phyloP scores from a whole-genome alignment of 208 protist species.

The Leishmania guyanensis region DNA sequence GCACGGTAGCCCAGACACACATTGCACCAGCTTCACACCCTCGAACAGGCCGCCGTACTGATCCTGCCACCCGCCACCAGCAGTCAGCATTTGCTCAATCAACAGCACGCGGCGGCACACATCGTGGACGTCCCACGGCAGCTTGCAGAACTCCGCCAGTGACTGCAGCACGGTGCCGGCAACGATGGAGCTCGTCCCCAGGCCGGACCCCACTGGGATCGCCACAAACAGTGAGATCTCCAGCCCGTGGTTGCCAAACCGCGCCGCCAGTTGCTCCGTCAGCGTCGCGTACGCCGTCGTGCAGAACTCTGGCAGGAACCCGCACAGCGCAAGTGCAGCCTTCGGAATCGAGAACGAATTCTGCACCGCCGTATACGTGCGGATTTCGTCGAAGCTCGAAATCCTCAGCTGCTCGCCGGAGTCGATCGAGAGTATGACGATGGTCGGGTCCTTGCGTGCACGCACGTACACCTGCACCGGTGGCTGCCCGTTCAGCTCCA shows the following conservation, averaged over 20 bases:
- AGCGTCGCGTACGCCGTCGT: constrained; percentile 32
- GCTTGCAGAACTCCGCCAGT: constrained; percentile 44
- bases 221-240: constrained; percentile 57
- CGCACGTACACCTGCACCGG: constrained; percentile 58
- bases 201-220: constrained; percentile 60
- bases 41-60: constrained; percentile 61
- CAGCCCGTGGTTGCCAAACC: constrained; percentile 47
- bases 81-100: constrained; percentile 72
- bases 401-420: constrained; percentile 28
- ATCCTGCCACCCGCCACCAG: constrained; percentile 74
- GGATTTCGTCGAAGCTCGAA: constrained; percentile 43
- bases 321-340: constrained; percentile 52
- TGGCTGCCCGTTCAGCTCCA: constrained; percentile 56
- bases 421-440: constrained; percentile 53
- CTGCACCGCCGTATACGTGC: constrained; percentile 40
- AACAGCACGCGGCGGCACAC: constrained; percentile 57
- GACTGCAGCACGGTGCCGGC: constrained; percentile 49
- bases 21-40: constrained; percentile 54
- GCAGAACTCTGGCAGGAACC: constrained; percentile 55
- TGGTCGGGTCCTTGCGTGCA: constrained; percentile 22
- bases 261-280: constrained; percentile 34
- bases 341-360: constrained; percentile 70
- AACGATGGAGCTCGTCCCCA: constrained; percentile 73
- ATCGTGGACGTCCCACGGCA: constrained; percentile 43
- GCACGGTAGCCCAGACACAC: constrained; percentile 34